Conservation (phyloP, 2,329 filamentous ascomycete genomes). For the Penicillium freii region DNA sequence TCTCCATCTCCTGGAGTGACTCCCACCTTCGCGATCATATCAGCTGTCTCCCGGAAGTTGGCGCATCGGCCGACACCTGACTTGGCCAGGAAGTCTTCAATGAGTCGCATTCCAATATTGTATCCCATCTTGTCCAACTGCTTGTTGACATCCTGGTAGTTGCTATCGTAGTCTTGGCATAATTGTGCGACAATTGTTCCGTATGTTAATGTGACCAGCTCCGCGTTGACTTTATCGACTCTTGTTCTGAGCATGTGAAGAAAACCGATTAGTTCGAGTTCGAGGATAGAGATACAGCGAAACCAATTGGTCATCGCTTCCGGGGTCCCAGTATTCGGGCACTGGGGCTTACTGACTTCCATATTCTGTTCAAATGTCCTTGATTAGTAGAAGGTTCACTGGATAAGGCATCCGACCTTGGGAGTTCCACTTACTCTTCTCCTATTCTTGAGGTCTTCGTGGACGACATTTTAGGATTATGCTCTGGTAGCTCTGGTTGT, state of each 20-base stretch:
- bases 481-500: neutral
- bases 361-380: constrained; percentile 62
- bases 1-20: neutral
- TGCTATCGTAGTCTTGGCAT: constrained; percentile 91
- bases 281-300: neutral
- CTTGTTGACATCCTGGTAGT: constrained; percentile 94
- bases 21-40: constrained; percentile 86
- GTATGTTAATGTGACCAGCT: constrained; percentile 95
- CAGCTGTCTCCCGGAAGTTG: constrained; percentile 93
- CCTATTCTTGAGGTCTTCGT: constrained; percentile 68
- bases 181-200: constrained; percentile 95
- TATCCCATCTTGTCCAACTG: constrained; percentile 99
- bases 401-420: neutral
- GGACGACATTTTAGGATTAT: constrained; percentile 49
- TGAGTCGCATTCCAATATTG: constrained; percentile 92
- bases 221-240: constrained; percentile 96
- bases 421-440: constrained; percentile 63
- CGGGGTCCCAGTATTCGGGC: neutral
- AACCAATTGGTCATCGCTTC: neutral
- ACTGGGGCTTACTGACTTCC: constrained; percentile 69
- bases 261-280: constrained; percentile 16
- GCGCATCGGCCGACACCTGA: constrained; percentile 83
- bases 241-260: constrained; percentile 63
- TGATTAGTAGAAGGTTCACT: constrained; percentile 25
- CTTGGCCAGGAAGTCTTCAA: constrained; percentile 97